Base-by-base conservation (phyloP, 2,329 filamentous ascomycete genomes). In the Aspergillus oerlinghausenensis region DNA sequence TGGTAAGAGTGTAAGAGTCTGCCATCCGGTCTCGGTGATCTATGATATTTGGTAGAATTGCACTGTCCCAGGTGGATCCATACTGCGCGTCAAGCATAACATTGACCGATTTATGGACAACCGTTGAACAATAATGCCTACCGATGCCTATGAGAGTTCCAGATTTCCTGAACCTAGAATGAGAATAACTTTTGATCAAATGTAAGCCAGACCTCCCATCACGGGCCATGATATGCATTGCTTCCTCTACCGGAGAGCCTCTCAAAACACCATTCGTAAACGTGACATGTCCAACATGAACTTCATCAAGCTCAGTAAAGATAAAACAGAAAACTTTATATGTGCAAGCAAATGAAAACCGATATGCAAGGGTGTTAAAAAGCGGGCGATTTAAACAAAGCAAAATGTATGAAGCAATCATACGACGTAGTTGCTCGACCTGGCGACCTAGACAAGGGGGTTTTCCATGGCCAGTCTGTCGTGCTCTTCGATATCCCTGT, bases 401-500 rank as follows among this genome's bases (percentile, higher is more conserved):
- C 17, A n/a, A 53, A 40, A 32, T 29, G 28, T 23, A 47, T 47
- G 19, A 11, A 48, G 38, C 35, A 55, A 51, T 45, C 45, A 49
- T 52, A 49, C 21, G 17, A 49, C 10, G 26, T n/a, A 53, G 28
- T 19, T n/a, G 40, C 17, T 38, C 9, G 10, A 53, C 14, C 10
- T 42, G 38, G 32, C 28, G 42, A 32, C 50, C 70, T 62, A 74
- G 50, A 66, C 49, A 26, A 73, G 61, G 51, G 72, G 70, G 57
- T 70, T 67, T 65, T 79, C 74, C 60, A 78, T 78, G 19, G 91
- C 89, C 56, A 87, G 73, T 58, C 79, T 76, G 76, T 97, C 93
- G 73, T 97, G 93, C 82, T 92, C 90, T 28, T 96, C 91, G 70
- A 97, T 97, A 72, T 97, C 90, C 35, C 81, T 84, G 55, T 58